Base-by-base conservation (phyloP, 768 basidiomycete species). In the Lactifluus rugatus region DNA sequence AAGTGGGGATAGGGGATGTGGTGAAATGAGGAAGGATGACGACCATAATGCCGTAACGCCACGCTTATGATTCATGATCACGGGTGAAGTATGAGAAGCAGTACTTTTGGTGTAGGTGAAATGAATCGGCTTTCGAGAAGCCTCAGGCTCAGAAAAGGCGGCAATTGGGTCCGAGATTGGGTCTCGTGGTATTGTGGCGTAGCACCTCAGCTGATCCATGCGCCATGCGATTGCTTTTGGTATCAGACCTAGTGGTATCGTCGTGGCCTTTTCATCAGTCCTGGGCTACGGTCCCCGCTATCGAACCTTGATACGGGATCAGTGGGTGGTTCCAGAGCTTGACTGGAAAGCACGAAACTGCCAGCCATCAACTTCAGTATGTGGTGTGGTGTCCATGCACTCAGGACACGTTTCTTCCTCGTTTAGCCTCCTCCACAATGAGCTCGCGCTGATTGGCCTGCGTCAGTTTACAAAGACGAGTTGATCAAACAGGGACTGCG, bases 101-200 rank as follows among this genome's bases (percentile, higher is more conserved):
- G 48, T 21, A 7, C 17, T 13, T 19, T 21, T 48, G 37, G 28
- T n/a, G n/a, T n/a, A 41, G 2, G 11, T 25, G 21, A 25, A 56
- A 48, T 28, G 14, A 23, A 39, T 32, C 16, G 55, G 37, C 19
- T 41, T 56, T 56, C 39, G 48, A 42, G 55, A 56, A 56, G 31
- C 13, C 28, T 14, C 25, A 26, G 37, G 34, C 13, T 11, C 34
- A 25, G 17, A 3, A 8, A 32, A 16, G 2, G 19, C 6, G 21
- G 42, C 17, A 1, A 31, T n/a, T 32, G 19, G 19, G 31, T 37
- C 37, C 21, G 42, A n/a, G 36, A 48, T 32, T 49, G 8, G 28
- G 31, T 19, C 48, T 25, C 48, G 32, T 56, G 48, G 28, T 32
- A 13, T n/a, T 13, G 21, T 17, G 23, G 37, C 31, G 19, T 36